Conservation (phyloP, 306 rosid genomes). For the barrel medic (Medicago truncatula) region MtrunA17r5.0-ANR NC_053043.1:41916501-41917000, state of each 20-base stretch:
- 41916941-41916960: conserved; percentile 48
- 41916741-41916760: conserved; percentile 20
- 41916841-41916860: conserved; percentile 92
- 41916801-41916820: conserved; percentile 67
- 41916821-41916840: conserved; percentile 94
- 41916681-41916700: conserved; percentile 5
- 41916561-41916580: conserved; percentile 21
- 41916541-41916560: not conserved
- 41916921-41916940: conserved; percentile 99
- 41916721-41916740: conserved; percentile 11
- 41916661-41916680: conserved; percentile 2
- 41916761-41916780: conserved; percentile 32
- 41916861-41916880: conserved; percentile 79
- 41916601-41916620: conserved; percentile 12
- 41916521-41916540: conserved; percentile 17
- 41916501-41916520: conserved; percentile 17
- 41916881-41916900: conserved; percentile 98
- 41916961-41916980: conserved; percentile 27
- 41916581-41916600: conserved; percentile 8
- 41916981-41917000: conserved; percentile 5
- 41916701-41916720: conserved; percentile 12
- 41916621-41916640: not conserved
- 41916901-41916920: conserved; percentile 96
- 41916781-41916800: conserved; percentile 38
- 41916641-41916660: not conserved